Evolutionary conservation across 495 filamentous ascomycete genomes (phyloP).

Genomic region (Choiromyces venosus): DNA sequence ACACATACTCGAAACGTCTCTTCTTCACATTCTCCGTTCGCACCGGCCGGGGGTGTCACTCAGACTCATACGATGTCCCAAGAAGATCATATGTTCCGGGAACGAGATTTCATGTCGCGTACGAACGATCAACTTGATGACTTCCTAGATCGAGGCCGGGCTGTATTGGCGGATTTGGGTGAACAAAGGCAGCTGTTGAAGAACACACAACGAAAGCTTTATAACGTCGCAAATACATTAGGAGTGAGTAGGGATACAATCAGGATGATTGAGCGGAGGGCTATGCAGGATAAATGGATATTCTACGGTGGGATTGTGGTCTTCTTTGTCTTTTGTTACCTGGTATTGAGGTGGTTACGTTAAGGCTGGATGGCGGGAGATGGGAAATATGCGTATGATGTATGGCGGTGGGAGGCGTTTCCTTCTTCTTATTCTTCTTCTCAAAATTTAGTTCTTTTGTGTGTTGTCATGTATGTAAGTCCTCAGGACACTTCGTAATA

Average conservation of each 20-base stretch:
- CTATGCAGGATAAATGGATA: slow-evolving; percentile 95
- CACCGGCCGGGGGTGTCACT: slow-evolving; percentile 22
- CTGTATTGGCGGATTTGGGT: slow-evolving; percentile 80
- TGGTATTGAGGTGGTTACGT: slow-evolving; percentile 75
- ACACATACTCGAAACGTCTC: slow-evolving; percentile 30
- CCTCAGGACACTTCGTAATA: slow-evolving; percentile 17
- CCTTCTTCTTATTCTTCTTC: slow-evolving; percentile 10
- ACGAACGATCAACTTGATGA: slow-evolving; percentile 84
- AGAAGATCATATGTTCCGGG: slow-evolving; percentile 69
- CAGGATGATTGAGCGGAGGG: slow-evolving; percentile 85
- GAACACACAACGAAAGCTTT: slow-evolving; percentile 81
- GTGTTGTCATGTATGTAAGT: slow-evolving; percentile 10
- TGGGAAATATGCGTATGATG: neutral
- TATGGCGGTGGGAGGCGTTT: slow-evolving; percentile 19
- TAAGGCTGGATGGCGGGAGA: slow-evolving; percentile 43
- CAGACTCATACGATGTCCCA: slow-evolving; percentile 13
- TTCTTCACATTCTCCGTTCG: slow-evolving; percentile 29
- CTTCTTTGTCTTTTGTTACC: slow-evolving; percentile 91
- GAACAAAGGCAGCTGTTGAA: slow-evolving; percentile 93
- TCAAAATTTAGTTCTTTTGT: slow-evolving; percentile 5
- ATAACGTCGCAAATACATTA: slow-evolving; percentile 88
- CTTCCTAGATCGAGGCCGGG: slow-evolving; percentile 82
- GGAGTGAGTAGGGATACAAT: slow-evolving; percentile 95
- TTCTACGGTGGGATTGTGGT: slow-evolving; percentile 81
- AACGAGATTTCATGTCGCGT: slow-evolving; percentile 75